phyloP scores from a whole-genome alignment of 2,329 filamentous ascomycete genomes.

The Cladorrhinum sp. region DNA sequence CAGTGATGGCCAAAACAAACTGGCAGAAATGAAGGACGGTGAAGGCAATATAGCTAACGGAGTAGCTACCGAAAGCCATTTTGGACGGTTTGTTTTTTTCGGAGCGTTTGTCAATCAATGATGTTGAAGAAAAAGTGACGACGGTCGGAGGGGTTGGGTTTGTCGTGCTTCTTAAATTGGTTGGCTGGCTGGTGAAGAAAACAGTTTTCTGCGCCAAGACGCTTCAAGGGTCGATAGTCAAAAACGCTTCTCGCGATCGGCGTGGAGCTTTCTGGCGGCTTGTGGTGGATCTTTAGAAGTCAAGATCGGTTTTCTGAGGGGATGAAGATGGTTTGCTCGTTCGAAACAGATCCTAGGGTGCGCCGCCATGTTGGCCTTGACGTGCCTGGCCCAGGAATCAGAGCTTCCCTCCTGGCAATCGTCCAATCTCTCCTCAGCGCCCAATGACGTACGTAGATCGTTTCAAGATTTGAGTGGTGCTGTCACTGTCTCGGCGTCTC shows the following conservation, averaged over 20 bases:
- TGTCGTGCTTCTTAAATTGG: not conserved
- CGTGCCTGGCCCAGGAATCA: not conserved
- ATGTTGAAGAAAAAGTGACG: not conserved
- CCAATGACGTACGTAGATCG: not conserved
- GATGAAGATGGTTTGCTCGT: not conserved
- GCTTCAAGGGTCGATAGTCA: not conserved
- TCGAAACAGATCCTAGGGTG: not conserved
- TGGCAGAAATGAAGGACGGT: conserved; percentile 68
- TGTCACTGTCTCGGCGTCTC: not conserved
- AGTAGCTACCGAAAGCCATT: conserved; percentile 47
- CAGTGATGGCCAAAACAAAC: conserved; percentile 71
- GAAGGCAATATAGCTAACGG: conserved; percentile 53
- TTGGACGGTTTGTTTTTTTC: conserved; percentile 9
- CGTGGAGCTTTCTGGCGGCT: not conserved
- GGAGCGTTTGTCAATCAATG: not conserved
- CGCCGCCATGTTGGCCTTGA: not conserved
- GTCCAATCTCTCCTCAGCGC: not conserved
- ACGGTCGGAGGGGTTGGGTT: not conserved
- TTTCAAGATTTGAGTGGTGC: not conserved
- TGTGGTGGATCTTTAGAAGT: not conserved
- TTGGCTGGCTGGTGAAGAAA: not conserved
- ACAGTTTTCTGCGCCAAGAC: conserved; percentile 6
- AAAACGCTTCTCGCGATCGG: not conserved
- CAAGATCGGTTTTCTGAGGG: not conserved
- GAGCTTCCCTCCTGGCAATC: not conserved